Conservation (phyloP, 1,284 basidiomycete genomes). For the Ganoderma lingzhi region DNA sequence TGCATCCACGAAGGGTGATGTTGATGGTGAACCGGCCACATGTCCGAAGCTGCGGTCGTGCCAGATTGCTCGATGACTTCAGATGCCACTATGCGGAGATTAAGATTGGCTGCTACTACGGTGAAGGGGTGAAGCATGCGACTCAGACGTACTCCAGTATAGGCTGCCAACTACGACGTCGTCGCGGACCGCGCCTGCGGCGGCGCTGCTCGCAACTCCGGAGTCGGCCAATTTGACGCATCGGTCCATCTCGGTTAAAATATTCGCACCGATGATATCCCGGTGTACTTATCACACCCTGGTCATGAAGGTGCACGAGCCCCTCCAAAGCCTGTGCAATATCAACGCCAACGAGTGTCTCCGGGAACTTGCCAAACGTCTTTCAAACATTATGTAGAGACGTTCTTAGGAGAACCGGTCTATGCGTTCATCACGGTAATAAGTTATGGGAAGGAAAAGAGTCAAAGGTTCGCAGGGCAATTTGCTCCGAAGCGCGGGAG, state of each 20-base stretch:
- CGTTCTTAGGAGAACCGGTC: neutral
- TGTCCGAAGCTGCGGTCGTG: constrained; percentile 95
- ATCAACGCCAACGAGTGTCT: constrained; percentile 95
- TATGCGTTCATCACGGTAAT: too few species aligned
- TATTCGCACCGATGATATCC: constrained; percentile 99
- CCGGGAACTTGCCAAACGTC: constrained; percentile 97
- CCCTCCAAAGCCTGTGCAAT: constrained; percentile 95
- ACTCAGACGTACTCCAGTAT: constrained; percentile 85
- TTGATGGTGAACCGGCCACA: constrained; percentile 69
- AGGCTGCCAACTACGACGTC: constrained; percentile 95
- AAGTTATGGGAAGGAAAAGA: neutral
- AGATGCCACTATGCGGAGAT: constrained; percentile 79
- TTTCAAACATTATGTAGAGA: constrained; percentile 96
- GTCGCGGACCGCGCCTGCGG: constrained; percentile 76
- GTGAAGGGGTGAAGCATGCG: constrained; percentile 20
- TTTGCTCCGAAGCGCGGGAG: neutral
- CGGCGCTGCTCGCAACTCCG: constrained; percentile 84
- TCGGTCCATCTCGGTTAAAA: constrained; percentile 98
- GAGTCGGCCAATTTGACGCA: constrained; percentile 96
- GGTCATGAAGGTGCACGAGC: constrained; percentile 94
- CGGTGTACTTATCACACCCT: constrained; percentile 92
- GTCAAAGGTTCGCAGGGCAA: neutral
- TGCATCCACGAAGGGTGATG: constrained; percentile 3
- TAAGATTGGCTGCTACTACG: constrained; percentile 24
- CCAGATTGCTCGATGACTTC: constrained; percentile 98